Percentiles rank a stretch among this genome's conserved stretches.
Evolutionary conservation across 371 early-diverging fungal species (phyloP).

Genomic region (Syncephalastrum sp.): DNA sequence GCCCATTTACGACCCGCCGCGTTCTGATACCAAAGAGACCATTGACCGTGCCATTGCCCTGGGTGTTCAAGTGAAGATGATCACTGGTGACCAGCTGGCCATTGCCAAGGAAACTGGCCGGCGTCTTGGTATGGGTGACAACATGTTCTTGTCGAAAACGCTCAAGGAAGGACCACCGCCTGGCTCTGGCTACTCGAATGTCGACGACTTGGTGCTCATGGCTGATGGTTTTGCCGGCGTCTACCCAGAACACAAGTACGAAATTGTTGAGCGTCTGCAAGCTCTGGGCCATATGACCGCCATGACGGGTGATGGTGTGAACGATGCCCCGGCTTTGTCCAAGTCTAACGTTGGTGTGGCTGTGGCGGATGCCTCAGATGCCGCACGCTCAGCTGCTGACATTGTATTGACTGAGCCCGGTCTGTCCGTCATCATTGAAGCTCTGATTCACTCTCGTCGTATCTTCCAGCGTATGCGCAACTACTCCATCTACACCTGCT

Average conservation of each 20-base stretch:
- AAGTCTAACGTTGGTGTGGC: slow-evolving; percentile 85
- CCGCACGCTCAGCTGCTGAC: slow-evolving; percentile 77
- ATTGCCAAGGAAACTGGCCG: slow-evolving; percentile 89
- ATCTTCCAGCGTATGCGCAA: slow-evolving; percentile 76
- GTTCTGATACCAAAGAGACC: slow-evolving; percentile 80
- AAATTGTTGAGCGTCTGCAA: slow-evolving; percentile 92
- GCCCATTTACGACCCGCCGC: slow-evolving; percentile 90
- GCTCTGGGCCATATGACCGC: slow-evolving; percentile 78
- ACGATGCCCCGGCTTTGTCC: slow-evolving; percentile 94
- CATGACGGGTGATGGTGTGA: slow-evolving; percentile 97
- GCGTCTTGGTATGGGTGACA: slow-evolving; percentile 73
- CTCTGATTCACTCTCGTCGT: slow-evolving; percentile 65
- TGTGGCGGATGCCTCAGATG: slow-evolving; percentile 80
- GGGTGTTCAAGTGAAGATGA: slow-evolving; percentile 94
- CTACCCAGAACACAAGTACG: slow-evolving; percentile 93
- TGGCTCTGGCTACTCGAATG: slow-evolving; percentile 68
- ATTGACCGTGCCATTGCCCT: slow-evolving; percentile 83
- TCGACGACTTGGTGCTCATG: slow-evolving; percentile 79
- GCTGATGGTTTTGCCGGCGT: slow-evolving; percentile 91
- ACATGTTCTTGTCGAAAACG: slow-evolving; percentile 76
- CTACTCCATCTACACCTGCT: slow-evolving; percentile 65
- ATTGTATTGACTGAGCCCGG: slow-evolving; percentile 80
- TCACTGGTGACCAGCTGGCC: slow-evolving; percentile 94
- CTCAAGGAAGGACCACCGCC: slow-evolving; percentile 72
- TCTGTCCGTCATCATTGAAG: slow-evolving; percentile 73